Evolutionary conservation across 352 stramenopile species (phyloP).

Genomic region (Phytophthora pistaciae): DNA sequence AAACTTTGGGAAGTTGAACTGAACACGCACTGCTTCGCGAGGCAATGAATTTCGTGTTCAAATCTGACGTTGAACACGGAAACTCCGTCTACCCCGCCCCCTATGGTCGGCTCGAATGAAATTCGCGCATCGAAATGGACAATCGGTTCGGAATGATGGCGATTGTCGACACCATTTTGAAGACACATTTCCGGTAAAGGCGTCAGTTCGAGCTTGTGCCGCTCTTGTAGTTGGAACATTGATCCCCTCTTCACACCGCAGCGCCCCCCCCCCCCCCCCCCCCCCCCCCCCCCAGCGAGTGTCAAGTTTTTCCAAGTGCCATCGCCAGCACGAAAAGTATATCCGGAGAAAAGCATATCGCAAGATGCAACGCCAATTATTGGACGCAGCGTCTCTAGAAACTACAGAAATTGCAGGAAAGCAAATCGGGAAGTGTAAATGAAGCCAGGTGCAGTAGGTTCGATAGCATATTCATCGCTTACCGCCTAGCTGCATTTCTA

Average conservation of each 20-base stretch:
- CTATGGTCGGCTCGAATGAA: constrained; percentile 26
- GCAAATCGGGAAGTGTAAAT: constrained; percentile 8
- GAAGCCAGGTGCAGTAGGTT: constrained; percentile 2
- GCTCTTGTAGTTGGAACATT: no score
- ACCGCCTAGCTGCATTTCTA: background rate
- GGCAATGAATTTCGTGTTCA: constrained; percentile 21
- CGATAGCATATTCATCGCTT: background rate
- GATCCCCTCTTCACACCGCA: no score
- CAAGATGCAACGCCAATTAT: constrained; percentile 19
- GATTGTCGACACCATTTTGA: background rate
- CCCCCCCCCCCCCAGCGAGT: background rate
- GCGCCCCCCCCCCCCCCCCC: no score
- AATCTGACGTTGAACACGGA: constrained; percentile 29
- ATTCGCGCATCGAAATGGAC: constrained; percentile 30
- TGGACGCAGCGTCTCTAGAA: constrained; percentile 20
- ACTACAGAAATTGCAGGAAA: constrained; percentile 21
- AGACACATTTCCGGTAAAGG: no score
- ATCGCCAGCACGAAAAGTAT: background rate
- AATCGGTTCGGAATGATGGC: constrained; percentile 6
- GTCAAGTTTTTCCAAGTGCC: background rate
- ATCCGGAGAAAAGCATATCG: constrained; percentile 25
- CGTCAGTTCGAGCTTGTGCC: no score
- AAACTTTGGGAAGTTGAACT: constrained; percentile 11
- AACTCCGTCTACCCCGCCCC: background rate
- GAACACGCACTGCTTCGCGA: constrained; percentile 8